Conservation (phyloP, 768 basidiomycete genomes). For the Phanerochaete sordida region DNA sequence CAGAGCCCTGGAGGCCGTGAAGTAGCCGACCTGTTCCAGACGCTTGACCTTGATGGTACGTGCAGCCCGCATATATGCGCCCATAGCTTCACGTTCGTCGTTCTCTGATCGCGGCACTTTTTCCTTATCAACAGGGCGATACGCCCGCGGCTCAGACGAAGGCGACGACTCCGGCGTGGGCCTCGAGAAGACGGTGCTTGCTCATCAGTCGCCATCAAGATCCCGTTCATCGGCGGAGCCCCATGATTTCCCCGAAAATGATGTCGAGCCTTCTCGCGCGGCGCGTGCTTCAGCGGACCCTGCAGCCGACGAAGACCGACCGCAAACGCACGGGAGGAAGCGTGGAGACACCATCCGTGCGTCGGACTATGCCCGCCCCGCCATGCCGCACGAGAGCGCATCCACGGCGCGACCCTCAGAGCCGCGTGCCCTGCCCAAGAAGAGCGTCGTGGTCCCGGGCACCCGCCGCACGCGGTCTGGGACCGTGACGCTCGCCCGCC, state of each 20-base stretch:
- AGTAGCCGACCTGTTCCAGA: constrained; percentile 20
- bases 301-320: no score
- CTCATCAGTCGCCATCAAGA: not conserved
- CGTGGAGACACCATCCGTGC: constrained; percentile 51
- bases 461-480: constrained; percentile 46
- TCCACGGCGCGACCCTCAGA: not conserved
- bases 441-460: constrained; percentile 7
- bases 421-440: not conserved
- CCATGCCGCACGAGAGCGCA: not conserved
- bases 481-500: constrained; percentile 32
- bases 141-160: not conserved
- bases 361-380: constrained; percentile 35
- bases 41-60: constrained; percentile 23
- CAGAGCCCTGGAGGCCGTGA: constrained; percentile 13
- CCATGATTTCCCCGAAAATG: not conserved
- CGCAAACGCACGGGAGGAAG: constrained; percentile 25
- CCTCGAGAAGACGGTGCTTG: not conserved
- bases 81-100: not conserved
- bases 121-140: constrained; percentile 10
- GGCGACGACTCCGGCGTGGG: constrained; percentile 15
- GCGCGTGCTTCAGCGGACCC: not conserved
- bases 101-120: not conserved
- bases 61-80: constrained; percentile 3
- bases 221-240: not conserved
- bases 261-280: not conserved